These are phyloP conservation scores for Pleurotus tuber-regium DNA, from an alignment of 768 basidiomycete genomes.

Conservation along the genomic window DNA sequence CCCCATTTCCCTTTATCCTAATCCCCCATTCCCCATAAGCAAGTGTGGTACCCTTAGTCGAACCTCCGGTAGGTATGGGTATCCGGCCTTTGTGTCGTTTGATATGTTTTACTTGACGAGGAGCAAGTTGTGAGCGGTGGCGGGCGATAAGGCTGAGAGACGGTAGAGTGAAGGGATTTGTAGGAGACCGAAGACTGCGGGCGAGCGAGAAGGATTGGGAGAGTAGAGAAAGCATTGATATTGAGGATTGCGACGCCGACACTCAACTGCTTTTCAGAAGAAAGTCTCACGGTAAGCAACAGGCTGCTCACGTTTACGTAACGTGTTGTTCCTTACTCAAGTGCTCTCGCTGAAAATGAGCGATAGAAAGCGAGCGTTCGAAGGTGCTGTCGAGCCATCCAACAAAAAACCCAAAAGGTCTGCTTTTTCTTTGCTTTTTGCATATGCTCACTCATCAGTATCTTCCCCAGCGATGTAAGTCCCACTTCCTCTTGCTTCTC, in stretches of 20 bases:
- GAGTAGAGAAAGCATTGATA: slow-evolving; percentile 4
- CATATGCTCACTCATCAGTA: slow-evolving; percentile 16
- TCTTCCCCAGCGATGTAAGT: slow-evolving; percentile 69
- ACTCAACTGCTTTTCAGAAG: too few species aligned
- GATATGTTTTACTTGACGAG: slow-evolving; percentile 77
- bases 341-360: too few species aligned
- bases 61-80: slow-evolving; percentile 86
- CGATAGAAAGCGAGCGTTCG: slow-evolving; percentile 63
- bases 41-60: slow-evolving; percentile 89
- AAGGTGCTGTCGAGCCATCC: slow-evolving; percentile 47
- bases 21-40: slow-evolving; percentile 93
- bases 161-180: slow-evolving; percentile 19
- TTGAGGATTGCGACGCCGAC: too few species aligned
- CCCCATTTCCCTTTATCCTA: slow-evolving; percentile 79
- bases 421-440: slow-evolving; percentile 17
- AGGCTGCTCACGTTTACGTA: too few species aligned
- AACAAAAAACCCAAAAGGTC: slow-evolving; percentile 72
- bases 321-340: too few species aligned
- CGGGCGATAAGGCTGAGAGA: slow-evolving; percentile 39
- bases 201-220: slow-evolving; percentile 1
- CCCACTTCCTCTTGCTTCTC: slow-evolving; percentile 28
- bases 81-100: slow-evolving; percentile 90
- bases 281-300: too few species aligned
- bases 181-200: neutral
- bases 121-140: slow-evolving; percentile 70